These are phyloP conservation scores for Vickermania spadyakhi DNA, from an alignment of 208 protist genomes.

Conservation along the genomic window DNA sequence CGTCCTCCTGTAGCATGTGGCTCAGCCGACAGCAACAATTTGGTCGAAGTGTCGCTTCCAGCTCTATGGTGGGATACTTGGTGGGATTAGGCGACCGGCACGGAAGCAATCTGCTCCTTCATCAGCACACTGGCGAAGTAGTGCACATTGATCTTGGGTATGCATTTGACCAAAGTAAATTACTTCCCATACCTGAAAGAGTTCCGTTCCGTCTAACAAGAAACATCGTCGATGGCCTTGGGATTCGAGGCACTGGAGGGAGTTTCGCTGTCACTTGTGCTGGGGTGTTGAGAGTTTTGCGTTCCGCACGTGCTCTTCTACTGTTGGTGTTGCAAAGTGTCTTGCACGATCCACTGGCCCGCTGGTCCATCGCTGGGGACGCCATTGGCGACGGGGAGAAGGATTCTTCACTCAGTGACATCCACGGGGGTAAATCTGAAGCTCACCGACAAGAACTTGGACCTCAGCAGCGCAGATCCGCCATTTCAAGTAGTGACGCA, in stretches of 20 bases:
- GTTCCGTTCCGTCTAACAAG: constrained; percentile 96
- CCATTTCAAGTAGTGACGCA: constrained; percentile 32
- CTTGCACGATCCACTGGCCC: constrained; percentile 94
- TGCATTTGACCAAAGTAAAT: constrained; percentile 87
- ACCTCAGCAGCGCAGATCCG: not conserved
- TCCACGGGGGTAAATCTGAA: not conserved
- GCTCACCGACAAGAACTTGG: not conserved
- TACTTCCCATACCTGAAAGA: constrained; percentile 88
- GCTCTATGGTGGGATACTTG: constrained; percentile 92
- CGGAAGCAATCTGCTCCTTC: constrained; percentile 93
- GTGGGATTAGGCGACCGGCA: constrained; percentile 96
- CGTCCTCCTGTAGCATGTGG: constrained; percentile 56
- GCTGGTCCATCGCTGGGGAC: constrained; percentile 60
- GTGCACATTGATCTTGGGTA: constrained; percentile 96
- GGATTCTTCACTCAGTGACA: no score
- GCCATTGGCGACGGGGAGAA: not conserved
- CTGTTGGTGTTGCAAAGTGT: constrained; percentile 90
- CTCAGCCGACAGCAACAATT: constrained; percentile 77
- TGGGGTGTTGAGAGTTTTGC: constrained; percentile 75
- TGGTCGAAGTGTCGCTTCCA: constrained; percentile 84
- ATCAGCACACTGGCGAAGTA: constrained; percentile 81
- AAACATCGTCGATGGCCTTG: constrained; percentile 95
- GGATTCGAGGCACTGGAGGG: constrained; percentile 88
- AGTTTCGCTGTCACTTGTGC: constrained; percentile 86
- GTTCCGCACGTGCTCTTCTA: constrained; percentile 55